Base-by-base conservation (phyloP, 106 monocot species). In the Dioscorea zingiberensis region DNA sequence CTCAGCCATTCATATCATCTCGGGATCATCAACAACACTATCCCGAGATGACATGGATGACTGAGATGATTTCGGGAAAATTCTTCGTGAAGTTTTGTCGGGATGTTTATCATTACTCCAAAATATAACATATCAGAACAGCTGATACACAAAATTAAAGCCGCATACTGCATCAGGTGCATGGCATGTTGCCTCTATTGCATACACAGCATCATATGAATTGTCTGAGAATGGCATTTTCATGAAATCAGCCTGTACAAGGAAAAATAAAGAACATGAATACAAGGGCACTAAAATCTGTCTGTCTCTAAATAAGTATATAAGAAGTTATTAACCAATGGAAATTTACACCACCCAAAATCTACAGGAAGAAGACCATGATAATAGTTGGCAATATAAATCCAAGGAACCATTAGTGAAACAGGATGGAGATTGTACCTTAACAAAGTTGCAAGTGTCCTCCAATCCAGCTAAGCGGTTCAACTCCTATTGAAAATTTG, bases 151-250 rank as follows among this genome's bases (percentile, higher is more conserved):
- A 51, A 29, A 73, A 65, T 54, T 24, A 60, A 18, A 46, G 25
- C 54, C 27, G 13, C 61, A 14, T 83, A 97, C 95, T 56, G 79
- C 78, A 83, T 98, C 92, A 62, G 92, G 92, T 22, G 97, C 92
- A 86, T 98, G 97, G 49, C 97, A 98, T 23, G 97, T 98, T 56
- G 97, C 97, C 77, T 98, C 92, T 27, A 98, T 89, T 25, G 97
- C 97, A 78, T 98, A 98, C 61, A 98, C 70, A 25, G 86, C 97
- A 86, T 98, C 92, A 68, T 85, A 98, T 3, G 80, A 76, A 49
- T 78, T 76, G 29, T 89, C 97, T 46, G 57, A n/a, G 25, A 98
- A 84, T 44, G 97, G 88, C 81, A 98, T 92, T 29, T 92, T 86
- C 97, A 98, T 98, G 81, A 98, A 98, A 64, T 98, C 97, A 47